phyloP scores from a whole-genome alignment of 352 stramenopile species.

The Aphanomyces euteiches region DNA sequence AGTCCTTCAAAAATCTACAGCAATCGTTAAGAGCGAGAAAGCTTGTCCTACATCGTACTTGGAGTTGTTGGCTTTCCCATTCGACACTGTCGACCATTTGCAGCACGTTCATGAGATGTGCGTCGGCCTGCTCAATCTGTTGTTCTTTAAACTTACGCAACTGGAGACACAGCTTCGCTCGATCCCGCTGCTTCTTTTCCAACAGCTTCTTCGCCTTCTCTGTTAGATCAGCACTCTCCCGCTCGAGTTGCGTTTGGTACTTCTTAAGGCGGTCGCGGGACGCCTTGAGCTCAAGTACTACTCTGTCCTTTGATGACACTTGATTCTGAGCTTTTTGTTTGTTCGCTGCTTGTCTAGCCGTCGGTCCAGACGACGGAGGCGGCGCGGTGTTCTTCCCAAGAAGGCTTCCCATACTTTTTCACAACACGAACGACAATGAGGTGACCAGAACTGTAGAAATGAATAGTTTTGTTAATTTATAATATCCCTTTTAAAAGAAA shows the following conservation, averaged over 20 bases:
- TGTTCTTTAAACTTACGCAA: constrained; percentile 88
- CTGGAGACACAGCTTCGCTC: constrained; percentile 81
- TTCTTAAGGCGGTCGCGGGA: constrained; percentile 81
- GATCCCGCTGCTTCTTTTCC: constrained; percentile 50
- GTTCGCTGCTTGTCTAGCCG: constrained; percentile 18
- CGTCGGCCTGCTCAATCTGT: constrained; percentile 82
- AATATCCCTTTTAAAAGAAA: too few relatives aligned
- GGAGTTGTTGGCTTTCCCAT: constrained; percentile 84
- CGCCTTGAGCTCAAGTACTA: constrained; percentile 86
- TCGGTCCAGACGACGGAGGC: background rate
- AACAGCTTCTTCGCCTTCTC: constrained; percentile 75
- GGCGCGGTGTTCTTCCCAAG: constrained; percentile 23
- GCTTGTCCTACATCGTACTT: constrained; percentile 42
- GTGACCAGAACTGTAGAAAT: constrained; percentile 7
- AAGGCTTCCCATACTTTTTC: constrained; percentile 15
- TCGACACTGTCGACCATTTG: constrained; percentile 85
- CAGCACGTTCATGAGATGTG: constrained; percentile 82
- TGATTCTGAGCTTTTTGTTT: constrained; percentile 33
- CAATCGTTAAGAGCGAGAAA: background rate
- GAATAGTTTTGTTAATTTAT: too few relatives aligned
- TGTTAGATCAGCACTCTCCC: constrained; percentile 74
- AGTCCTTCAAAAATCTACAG: constrained; percentile 70
- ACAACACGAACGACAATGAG: too few relatives aligned
- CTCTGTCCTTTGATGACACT: constrained; percentile 85
- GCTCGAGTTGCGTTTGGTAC: constrained; percentile 76